Evolutionary conservation across 352 stramenopile genomes (phyloP).

Genomic region (Pseudoperonospora humuli): DNA sequence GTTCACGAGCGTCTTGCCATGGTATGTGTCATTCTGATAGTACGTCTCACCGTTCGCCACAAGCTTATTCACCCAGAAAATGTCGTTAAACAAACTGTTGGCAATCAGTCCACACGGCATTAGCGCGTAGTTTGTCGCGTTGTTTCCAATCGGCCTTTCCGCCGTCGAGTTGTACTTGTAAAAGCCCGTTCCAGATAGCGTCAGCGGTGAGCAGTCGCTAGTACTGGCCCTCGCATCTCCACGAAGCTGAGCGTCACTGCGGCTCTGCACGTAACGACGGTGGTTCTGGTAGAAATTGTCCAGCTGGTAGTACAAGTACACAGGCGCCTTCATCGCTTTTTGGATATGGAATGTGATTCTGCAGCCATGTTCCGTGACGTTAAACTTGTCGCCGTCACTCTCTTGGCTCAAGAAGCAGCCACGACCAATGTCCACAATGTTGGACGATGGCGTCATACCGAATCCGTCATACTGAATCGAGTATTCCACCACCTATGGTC

Average conservation of each 20-base stretch:
- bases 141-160: constrained; percentile 25
- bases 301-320: constrained; percentile 98
- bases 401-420: constrained; percentile 62
- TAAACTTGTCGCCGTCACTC: constrained; percentile 56
- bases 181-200: constrained; percentile 23
- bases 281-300: constrained; percentile 99
- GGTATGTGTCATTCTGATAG: constrained; percentile 61
- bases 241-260: constrained; percentile 86
- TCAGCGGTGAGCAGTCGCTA: constrained; percentile 82
- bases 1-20: constrained; percentile 53
- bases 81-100: constrained; percentile 98
- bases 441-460: constrained; percentile 38
- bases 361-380: constrained; percentile 49
- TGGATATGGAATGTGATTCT: constrained; percentile 83
- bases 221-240: constrained; percentile 53
- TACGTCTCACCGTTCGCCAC: constrained; percentile 33
- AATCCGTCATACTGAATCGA: constrained; percentile 85
- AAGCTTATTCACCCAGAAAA: constrained; percentile 83
- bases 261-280: constrained; percentile 88
- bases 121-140: constrained; percentile 55
- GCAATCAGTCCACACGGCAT: constrained; percentile 98
- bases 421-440: constrained; percentile 46
- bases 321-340: constrained; percentile 91
- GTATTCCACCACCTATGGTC: constrained; percentile 79
- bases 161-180: constrained; percentile 73